These are phyloP conservation scores for Chloromonas sp. DNA, from an alignment of 163 green algal species.

Conservation along the genomic window DNA sequence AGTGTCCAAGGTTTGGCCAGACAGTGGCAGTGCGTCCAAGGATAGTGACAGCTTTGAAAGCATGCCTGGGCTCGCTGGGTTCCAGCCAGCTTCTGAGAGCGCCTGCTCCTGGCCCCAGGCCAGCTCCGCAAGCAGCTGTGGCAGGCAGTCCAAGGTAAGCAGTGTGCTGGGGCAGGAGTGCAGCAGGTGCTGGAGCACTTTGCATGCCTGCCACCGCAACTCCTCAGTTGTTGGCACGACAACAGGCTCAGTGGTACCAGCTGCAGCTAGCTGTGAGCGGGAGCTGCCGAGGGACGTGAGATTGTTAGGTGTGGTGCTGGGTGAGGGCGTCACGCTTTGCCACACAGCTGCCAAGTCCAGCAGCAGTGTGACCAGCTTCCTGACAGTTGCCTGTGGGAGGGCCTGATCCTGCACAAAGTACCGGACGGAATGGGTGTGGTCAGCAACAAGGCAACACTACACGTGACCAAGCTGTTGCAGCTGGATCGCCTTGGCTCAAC, in stretches of 20 bases:
- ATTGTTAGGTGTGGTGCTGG: too few species aligned
- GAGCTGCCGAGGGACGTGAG: too few species aligned
- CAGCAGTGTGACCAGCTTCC: neutral
- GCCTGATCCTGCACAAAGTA: neutral
- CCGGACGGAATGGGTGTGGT: too few species aligned
- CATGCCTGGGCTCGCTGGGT: neutral
- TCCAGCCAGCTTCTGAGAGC: neutral
- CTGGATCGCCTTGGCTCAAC: too few species aligned
- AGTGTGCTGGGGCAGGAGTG: neutral
- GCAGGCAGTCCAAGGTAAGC: neutral
- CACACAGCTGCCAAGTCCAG: neutral
- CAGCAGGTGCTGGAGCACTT: neutral
- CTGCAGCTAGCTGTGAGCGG: too few species aligned
- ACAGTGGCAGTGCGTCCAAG: neutral
- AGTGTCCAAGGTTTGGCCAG: too few species aligned
- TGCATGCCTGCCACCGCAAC: neutral
- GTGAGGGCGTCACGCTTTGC: too few species aligned
- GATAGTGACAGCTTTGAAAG: neutral
- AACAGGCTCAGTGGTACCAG: too few species aligned
- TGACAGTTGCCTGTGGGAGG: neutral
- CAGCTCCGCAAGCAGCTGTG: neutral
- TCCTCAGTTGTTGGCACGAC: too few species aligned
- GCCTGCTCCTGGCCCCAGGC: neutral
- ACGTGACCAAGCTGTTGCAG: too few species aligned
- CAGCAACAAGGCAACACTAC: too few species aligned